Base-by-base conservation (phyloP, 768 basidiomycete species). In the Chiua virens region DNA sequence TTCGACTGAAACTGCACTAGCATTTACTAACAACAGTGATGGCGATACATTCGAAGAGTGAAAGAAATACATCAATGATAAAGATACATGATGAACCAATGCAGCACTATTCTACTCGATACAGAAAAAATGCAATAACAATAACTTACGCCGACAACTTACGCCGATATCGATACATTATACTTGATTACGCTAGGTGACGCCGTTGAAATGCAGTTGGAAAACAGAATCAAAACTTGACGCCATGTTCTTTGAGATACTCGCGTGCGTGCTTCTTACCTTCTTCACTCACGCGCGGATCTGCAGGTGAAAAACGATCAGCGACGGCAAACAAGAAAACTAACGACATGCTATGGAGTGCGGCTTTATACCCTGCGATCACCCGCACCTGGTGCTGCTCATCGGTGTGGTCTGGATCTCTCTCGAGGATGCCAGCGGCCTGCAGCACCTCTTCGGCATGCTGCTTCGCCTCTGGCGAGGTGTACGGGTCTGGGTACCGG, bases 301-400 rank as follows among this genome's bases (percentile, higher is more conserved):
- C 78, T 79, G 37, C 11, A 8, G 11, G n/a, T 13, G 13, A 13
- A 4, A 38, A 4, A 36, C 8, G 22, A 37, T 63, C 48, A 61
- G 45, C 22, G 5, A 32, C 4, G 0, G 8, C 15, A 20, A 34
- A 6, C 21, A 2, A 9, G 17, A 10, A 17, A 4, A 0, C 15
- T 4, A 8, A 10, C 38, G 18, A 56, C 76, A 41, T 53, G 81
- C 81, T 83, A 44, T 65, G 56, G 3, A 83, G 58, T 1, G 81
- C 74, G 25, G 82, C 80, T 54, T 83, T 83, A 63, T 81, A 81
- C 10, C 81, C 81, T 0, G 73, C 81, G 5, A 79, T 59, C 37
- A 83, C 79, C 32, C 75, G 79, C 2, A 59, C 72, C 43, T 68
- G 53, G 46, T 81, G 79, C 55, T 75, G 71, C 25, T 73, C 71